Evolutionary conservation across 768 basidiomycete genomes (phyloP).

Genomic region (Strobilomyces echinocephalus): DNA sequence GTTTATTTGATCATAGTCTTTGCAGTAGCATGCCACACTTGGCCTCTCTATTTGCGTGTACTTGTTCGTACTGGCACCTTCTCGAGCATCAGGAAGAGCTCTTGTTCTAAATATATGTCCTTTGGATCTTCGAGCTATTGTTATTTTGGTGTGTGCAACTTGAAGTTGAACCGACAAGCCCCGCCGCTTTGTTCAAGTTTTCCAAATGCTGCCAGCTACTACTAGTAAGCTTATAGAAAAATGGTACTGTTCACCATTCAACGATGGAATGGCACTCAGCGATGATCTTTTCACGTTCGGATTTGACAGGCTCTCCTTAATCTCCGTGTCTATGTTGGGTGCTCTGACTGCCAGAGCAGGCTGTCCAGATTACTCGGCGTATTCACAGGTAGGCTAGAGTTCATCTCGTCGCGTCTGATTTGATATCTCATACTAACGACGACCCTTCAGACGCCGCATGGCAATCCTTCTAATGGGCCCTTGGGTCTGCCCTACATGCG

Average conservation of each 20-base stretch:
- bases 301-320: conserved; percentile 19
- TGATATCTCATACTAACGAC: neutral
- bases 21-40: conserved; percentile 5
- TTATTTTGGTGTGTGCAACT: too few species aligned
- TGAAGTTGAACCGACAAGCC: neutral
- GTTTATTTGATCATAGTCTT: conserved; percentile 10
- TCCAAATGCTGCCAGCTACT: neutral
- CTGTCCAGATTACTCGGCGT: conserved; percentile 62
- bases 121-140: too few species aligned
- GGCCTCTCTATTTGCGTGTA: conserved; percentile 4
- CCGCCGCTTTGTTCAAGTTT: too few species aligned
- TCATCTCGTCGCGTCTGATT: neutral
- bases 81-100: too few species aligned
- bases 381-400: conserved; percentile 43
- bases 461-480: conserved; percentile 53
- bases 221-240: conserved; percentile 11
- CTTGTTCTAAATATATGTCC: too few species aligned
- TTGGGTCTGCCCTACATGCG: conserved; percentile 70
- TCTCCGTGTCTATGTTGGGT: conserved; percentile 22
- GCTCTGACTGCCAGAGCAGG: conserved; percentile 24
- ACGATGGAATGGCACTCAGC: conserved; percentile 8
- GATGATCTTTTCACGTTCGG: conserved; percentile 16
- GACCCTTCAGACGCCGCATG: conserved; percentile 49
- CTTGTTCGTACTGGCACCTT: conserved; percentile 2
- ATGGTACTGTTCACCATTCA: conserved; percentile 1